phyloP scores from a whole-genome alignment of 2,329 filamentous ascomycete genomes.

The Microdochium paspali region DNA sequence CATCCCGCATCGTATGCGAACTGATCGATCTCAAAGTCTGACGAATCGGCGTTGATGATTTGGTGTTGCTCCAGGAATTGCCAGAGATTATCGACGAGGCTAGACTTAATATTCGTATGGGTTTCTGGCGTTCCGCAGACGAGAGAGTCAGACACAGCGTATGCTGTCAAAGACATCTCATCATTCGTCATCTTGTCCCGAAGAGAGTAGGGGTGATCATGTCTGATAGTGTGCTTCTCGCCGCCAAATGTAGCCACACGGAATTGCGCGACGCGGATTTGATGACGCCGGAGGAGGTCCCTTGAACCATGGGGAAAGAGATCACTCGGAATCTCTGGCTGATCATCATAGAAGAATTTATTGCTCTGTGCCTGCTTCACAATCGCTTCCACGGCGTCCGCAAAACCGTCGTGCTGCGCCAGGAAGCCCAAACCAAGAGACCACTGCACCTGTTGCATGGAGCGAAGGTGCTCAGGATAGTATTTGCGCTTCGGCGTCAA shows the following conservation, averaged over 20 bases:
- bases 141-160: background rate
- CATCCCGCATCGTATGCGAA: background rate
- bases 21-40: background rate
- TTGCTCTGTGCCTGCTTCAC: slow-evolving; percentile 19
- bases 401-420: slow-evolving; percentile 35
- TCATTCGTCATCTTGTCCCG: slow-evolving; percentile 14
- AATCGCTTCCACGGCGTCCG: slow-evolving; percentile 21
- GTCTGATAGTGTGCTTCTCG: slow-evolving; percentile 17
- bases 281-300: slow-evolving; percentile 9
- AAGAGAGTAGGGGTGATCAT: slow-evolving; percentile 21
- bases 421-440: slow-evolving; percentile 23
- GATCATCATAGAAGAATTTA: slow-evolving; percentile 18
- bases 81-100: too few relatives aligned
- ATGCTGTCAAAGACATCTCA: background rate
- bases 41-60: background rate
- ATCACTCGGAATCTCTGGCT: background rate
- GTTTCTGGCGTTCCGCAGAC: too few relatives aligned
- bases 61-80: background rate
- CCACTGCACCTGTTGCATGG: slow-evolving; percentile 41
- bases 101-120: too few relatives aligned
- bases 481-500: slow-evolving; percentile 32
- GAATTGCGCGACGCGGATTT: slow-evolving; percentile 8
- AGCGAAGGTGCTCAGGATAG: slow-evolving; percentile 28
- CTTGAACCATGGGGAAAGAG: slow-evolving; percentile 9
- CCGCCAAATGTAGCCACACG: slow-evolving; percentile 24